phyloP scores from a whole-genome alignment of 2,329 filamentous ascomycete genomes.

The Leptosphaerulina australis region DNA sequence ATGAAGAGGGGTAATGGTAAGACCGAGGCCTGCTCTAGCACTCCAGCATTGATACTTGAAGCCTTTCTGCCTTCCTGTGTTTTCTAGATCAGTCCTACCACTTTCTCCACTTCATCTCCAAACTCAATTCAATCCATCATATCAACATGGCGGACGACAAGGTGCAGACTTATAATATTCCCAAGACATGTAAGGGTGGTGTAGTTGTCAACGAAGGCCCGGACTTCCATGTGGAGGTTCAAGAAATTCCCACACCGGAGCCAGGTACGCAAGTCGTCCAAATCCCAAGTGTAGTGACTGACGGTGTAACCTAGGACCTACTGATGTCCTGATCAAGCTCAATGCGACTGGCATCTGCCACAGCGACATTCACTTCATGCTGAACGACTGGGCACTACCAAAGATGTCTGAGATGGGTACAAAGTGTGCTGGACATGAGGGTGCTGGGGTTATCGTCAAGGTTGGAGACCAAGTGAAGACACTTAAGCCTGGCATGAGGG shows the following conservation, averaged over 20 bases:
- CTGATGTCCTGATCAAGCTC: conserved; percentile 63
- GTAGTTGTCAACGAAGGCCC: conserved; percentile 60
- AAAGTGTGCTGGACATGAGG: conserved; percentile 61
- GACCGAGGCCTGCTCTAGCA: conserved; percentile 12
- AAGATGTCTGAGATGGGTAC: conserved; percentile 51
- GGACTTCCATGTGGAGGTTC: conserved; percentile 55
- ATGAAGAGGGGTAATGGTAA: conserved; percentile 16
- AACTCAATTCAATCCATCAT: neutral
- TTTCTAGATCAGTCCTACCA: neutral
- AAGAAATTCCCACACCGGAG: conserved; percentile 56
- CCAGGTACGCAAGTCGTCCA: conserved; percentile 44
- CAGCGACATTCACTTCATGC: conserved; percentile 64
- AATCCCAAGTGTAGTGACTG: neutral
- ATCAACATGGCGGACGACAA: conserved; percentile 37
- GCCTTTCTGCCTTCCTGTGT: neutral
- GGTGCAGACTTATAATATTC: conserved; percentile 49
- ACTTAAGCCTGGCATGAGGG: conserved; percentile 51
- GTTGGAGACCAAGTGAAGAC: conserved; percentile 60
- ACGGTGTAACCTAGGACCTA: conserved; percentile 49
- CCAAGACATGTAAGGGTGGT: conserved; percentile 59
- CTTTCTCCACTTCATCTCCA: neutral
- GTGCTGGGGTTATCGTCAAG: conserved; percentile 64
- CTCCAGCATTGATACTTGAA: conserved; percentile 8
- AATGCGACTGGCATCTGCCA: conserved; percentile 65
- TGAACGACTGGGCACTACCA: conserved; percentile 57